These are phyloP conservation scores for Agastache rugosa DNA, from an alignment of 257 asterid species.

Conservation along the genomic window DNA sequence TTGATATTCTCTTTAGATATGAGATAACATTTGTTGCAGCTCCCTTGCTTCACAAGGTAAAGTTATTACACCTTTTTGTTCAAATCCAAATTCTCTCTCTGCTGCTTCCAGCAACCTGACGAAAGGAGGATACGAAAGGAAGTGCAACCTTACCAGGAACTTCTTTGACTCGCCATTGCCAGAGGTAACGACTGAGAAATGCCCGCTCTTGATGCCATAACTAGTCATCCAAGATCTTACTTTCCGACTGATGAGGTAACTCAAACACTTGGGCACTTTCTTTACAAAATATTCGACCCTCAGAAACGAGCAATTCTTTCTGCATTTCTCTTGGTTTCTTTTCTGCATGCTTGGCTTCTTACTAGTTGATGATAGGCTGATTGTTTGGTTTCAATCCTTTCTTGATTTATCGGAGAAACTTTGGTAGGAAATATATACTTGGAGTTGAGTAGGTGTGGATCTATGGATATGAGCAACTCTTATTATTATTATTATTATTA, in stretches of 20 bases:
- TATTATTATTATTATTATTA: not conserved
- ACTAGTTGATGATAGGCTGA: slow-evolving; percentile 29
- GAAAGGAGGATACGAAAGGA: slow-evolving; percentile 52
- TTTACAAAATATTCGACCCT: slow-evolving; percentile 29
- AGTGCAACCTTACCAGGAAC: slow-evolving; percentile 41
- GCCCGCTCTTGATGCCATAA: slow-evolving; percentile 36
- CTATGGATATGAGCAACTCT: slow-evolving; percentile 12
- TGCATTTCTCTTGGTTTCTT: slow-evolving; percentile 28
- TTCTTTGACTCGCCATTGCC: slow-evolving; percentile 49
- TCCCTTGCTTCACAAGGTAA: slow-evolving; percentile 58
- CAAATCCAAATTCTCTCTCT: slow-evolving; percentile 52
- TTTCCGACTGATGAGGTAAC: slow-evolving; percentile 39
- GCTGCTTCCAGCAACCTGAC: slow-evolving; percentile 55
- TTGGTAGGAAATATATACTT: slow-evolving; percentile 23
- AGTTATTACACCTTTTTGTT: slow-evolving; percentile 47
- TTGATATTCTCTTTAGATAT: slow-evolving; percentile 6
- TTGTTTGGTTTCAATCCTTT: slow-evolving; percentile 16
- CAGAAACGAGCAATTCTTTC: slow-evolving; percentile 15
- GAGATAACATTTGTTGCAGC: slow-evolving; percentile 42
- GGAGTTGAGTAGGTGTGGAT: slow-evolving; percentile 23
- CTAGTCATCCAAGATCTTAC: slow-evolving; percentile 16
- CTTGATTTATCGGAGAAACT: slow-evolving; percentile 17
- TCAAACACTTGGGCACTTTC: slow-evolving; percentile 16
- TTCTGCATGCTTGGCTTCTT: slow-evolving; percentile 38
- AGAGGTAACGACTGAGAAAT: slow-evolving; percentile 44